Base-by-base conservation (phyloP, 1,284 basidiomycete genomes). In the Leccinum cinnamomeum region DNA sequence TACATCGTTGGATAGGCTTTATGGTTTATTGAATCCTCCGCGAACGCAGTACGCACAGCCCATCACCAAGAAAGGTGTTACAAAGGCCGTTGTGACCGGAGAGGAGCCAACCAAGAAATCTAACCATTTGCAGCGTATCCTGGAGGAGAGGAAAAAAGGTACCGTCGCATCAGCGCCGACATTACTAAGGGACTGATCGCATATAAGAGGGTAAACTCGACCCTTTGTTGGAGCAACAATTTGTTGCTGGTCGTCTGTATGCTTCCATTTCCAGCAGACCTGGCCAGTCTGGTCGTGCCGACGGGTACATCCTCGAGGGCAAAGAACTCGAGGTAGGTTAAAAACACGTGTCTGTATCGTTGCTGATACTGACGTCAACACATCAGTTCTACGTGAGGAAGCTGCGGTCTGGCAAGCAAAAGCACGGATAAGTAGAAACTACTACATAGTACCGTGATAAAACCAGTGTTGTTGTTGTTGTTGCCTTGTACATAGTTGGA, bases 301-400 rank as follows among this genome's bases (percentile, higher is more conserved):
- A 98, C 78, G 95, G 95, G 61, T 97, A 97, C 82, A 84, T 98
- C 68, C 88, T 98, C 61, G 95, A 98, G 84, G 95, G 95, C 76
- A 94, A 94, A 81, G 95, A 98, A 79, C 88, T 97, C 64, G 95
- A 97, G 84, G 93, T 95, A 72, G 59, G 82, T 62, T 18, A 59
- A 57, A 35, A 39, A 58, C 58, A 53, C 64, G 57, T 51, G 25
- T 55, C 60, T 41, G 57, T 6, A 14, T n/a, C 20, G 53, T 50
- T 63, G 53, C 62, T 53, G 62, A 59, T 30, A 2, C 59, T 66
- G 61, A 68, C 51, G 57, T 62, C 58, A 61, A 63, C 46, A 59
- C 58, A 64, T 37, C 70, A 92, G 93, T 97, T 97, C 83, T 97
- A 97, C 84, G 79, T 94, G 74, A 88, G 92, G 83, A 96, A 95